Conservation (phyloP, 2,329 filamentous ascomycete species). For the Fusarium equiseti region DNA sequence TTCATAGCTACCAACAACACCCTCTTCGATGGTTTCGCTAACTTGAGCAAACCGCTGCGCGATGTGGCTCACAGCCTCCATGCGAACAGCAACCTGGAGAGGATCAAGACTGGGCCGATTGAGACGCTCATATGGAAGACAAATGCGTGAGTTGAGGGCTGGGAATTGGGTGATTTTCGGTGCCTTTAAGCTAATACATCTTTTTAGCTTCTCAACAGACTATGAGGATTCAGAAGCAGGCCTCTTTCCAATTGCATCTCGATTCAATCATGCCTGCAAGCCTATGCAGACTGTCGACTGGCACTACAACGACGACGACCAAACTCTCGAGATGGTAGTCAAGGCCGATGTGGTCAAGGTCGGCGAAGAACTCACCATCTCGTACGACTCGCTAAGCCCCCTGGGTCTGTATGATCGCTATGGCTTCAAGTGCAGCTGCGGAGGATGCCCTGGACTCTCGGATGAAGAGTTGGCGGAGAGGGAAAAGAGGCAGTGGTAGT, state of each 20-base stretch:
- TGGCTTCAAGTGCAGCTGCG: slow-evolving; percentile 67
- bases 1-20: slow-evolving; percentile 49
- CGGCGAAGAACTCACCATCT: slow-evolving; percentile 65
- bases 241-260: slow-evolving; percentile 63
- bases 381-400: slow-evolving; percentile 57
- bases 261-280: slow-evolving; percentile 70
- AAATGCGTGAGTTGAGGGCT: slow-evolving; percentile 58
- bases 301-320: slow-evolving; percentile 51
- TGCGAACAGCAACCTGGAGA: slow-evolving; percentile 49
- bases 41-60: slow-evolving; percentile 49
- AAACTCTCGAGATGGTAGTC: slow-evolving; percentile 58
- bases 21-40: slow-evolving; percentile 53
- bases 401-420: slow-evolving; percentile 57
- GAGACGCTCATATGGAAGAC: slow-evolving; percentile 54
- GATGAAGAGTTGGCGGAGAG: slow-evolving; percentile 25
- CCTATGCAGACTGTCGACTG: slow-evolving; percentile 59
- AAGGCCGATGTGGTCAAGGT: slow-evolving; percentile 51
- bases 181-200: background rate
- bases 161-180: background rate
- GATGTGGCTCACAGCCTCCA: slow-evolving; percentile 55
- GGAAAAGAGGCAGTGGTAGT: slow-evolving; percentile 2
- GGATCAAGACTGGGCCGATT: slow-evolving; percentile 47
- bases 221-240: slow-evolving; percentile 47
- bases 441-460: slow-evolving; percentile 54
- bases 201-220: slow-evolving; percentile 48